phyloP scores from a whole-genome alignment of 306 rosid species.

The Heteromeles arbutifolia region DNA sequence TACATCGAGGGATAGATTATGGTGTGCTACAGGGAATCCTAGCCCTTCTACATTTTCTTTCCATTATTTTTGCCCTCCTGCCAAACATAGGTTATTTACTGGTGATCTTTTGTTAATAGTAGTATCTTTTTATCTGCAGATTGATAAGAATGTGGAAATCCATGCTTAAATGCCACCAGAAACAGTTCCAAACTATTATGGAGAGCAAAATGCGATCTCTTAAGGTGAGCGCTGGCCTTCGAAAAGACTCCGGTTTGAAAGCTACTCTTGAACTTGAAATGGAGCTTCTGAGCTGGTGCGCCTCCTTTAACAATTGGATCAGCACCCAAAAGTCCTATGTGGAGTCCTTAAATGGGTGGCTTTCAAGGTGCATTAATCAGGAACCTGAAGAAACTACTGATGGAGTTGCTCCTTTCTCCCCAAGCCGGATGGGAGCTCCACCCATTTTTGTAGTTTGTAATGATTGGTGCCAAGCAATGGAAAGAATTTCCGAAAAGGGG shows the following conservation, averaged over 20 bases:
- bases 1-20: neutral
- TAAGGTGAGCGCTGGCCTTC: constrained; percentile 46
- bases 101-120: constrained; percentile 4
- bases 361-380: constrained; percentile 53
- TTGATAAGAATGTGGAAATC: constrained; percentile 92
- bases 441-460: constrained; percentile 70
- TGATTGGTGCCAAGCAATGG: constrained; percentile 95
- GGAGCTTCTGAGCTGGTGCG: constrained; percentile 94
- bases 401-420: constrained; percentile 88
- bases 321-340: constrained; percentile 77
- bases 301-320: constrained; percentile 79
- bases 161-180: constrained; percentile 89
- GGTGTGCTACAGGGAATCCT: neutral
- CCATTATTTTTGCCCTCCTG: neutral
- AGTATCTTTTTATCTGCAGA: constrained; percentile 43
- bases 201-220: constrained; percentile 74
- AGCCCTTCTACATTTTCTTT: neutral
- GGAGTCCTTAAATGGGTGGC: constrained; percentile 81
- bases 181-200: constrained; percentile 89
- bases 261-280: constrained; percentile 82
- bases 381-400: constrained; percentile 89
- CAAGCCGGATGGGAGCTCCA: constrained; percentile 86
- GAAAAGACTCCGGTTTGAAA: constrained; percentile 71
- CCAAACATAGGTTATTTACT: neutral
- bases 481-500: constrained; percentile 58